Evolutionary conservation across 805 yeast genomes (phyloP).

Genomic region (Sugiyamaella valdiviana): DNA sequence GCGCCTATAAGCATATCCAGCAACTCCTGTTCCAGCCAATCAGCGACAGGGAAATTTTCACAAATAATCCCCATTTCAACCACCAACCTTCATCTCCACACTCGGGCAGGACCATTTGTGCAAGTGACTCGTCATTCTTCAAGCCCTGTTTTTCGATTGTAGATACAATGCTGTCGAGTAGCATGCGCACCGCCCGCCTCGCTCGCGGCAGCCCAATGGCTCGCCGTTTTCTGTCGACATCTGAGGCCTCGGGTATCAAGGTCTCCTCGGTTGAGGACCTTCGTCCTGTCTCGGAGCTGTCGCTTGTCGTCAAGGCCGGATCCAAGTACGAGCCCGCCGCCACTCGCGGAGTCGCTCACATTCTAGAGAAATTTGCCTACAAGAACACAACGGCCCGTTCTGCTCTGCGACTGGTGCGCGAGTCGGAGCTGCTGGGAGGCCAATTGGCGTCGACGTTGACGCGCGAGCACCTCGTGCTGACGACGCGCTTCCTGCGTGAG

Average conservation of each 20-base stretch:
- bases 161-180: neutral
- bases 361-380: slow-evolving; percentile 77
- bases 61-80: neutral
- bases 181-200: neutral
- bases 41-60: neutral
- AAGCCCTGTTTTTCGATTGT: neutral
- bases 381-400: slow-evolving; percentile 71
- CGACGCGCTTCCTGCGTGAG: slow-evolving; percentile 77
- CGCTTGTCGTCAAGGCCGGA: slow-evolving; percentile 83
- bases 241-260: slow-evolving; percentile 27
- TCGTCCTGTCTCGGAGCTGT: slow-evolving; percentile 63
- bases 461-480: slow-evolving; percentile 78
- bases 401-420: slow-evolving; percentile 89
- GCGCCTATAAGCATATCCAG: neutral
- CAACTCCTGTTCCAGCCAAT: neutral
- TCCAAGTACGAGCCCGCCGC: slow-evolving; percentile 53
- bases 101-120: neutral
- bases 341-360: slow-evolving; percentile 77
- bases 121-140: neutral
- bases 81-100: neutral
- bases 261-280: slow-evolving; percentile 41
- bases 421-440: slow-evolving; percentile 91
- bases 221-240: slow-evolving; percentile 20
- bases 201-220: neutral
- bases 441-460: slow-evolving; percentile 58